Conservation (phyloP, 2,329 filamentous ascomycete genomes). For the Gremmenia infestans region DNA sequence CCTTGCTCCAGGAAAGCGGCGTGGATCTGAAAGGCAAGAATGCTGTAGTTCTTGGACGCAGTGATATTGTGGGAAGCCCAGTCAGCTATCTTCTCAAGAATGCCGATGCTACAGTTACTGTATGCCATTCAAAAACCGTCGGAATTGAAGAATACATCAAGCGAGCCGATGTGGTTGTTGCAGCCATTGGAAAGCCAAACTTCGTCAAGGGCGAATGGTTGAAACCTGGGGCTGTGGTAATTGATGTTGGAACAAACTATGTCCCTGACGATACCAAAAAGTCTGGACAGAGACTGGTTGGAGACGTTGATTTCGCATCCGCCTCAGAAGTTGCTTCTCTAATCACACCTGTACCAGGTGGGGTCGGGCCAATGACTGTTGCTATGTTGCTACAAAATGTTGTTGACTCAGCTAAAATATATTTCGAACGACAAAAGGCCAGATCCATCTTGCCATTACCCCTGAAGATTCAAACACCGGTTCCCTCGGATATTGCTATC, state of each 20-base stretch:
- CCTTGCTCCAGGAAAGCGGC: slow-evolving; percentile 76
- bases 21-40: slow-evolving; percentile 84
- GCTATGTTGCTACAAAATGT: slow-evolving; percentile 98
- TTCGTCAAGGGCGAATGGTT: slow-evolving; percentile 96
- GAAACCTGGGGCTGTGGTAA: slow-evolving; percentile 90
- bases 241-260: slow-evolving; percentile 97
- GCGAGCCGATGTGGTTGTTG: slow-evolving; percentile 82
- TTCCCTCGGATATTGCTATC: slow-evolving; percentile 93
- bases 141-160: slow-evolving; percentile 70
- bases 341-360: slow-evolving; percentile 94
- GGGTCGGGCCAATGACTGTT: slow-evolving; percentile 97
- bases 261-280: slow-evolving; percentile 85
- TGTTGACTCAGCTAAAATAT: slow-evolving; percentile 74
- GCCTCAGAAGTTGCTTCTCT: slow-evolving; percentile 81
- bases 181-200: slow-evolving; percentile 80
- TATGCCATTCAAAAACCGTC: slow-evolving; percentile 87
- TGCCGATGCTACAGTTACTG: slow-evolving; percentile 91
- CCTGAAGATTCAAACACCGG: slow-evolving; percentile 70
- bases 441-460: slow-evolving; percentile 79
- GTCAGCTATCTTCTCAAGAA: slow-evolving; percentile 95
- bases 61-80: slow-evolving; percentile 95
- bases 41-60: slow-evolving; percentile 88
- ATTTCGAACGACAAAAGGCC: slow-evolving; percentile 78
- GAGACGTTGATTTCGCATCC: slow-evolving; percentile 88
- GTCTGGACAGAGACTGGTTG: slow-evolving; percentile 85